These are phyloP conservation scores for Cryptococcus jaspeensis DNA, from an alignment of 1,284 basidiomycete species.

Conservation along the genomic window DNA sequence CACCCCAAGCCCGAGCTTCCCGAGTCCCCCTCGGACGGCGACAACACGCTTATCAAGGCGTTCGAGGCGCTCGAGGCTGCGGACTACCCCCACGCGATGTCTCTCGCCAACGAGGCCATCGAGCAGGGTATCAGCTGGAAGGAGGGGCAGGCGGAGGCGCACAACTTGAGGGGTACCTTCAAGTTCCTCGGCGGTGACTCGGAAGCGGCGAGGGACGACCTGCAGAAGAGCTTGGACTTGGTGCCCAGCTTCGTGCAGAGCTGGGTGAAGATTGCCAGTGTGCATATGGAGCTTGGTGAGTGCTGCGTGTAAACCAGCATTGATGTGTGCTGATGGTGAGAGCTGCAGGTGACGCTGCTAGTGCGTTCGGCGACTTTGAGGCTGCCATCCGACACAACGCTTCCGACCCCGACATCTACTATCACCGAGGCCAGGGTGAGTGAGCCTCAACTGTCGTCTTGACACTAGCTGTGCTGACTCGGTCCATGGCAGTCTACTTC, in stretches of 20 bases:
- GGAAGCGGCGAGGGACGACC: slow-evolving; percentile 77
- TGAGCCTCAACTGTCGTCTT: slow-evolving; percentile 4
- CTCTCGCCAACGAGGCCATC: slow-evolving; percentile 79
- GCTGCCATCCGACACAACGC: slow-evolving; percentile 79
- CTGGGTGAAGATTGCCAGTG: slow-evolving; percentile 95
- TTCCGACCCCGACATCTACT: slow-evolving; percentile 93
- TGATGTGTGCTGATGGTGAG: not conserved
- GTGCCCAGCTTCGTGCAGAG: slow-evolving; percentile 79
- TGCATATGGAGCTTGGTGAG: slow-evolving; percentile 89
- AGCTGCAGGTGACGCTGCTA: slow-evolving; percentile 58
- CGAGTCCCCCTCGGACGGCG: slow-evolving; percentile 72
- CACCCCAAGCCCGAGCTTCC: slow-evolving; percentile 72
- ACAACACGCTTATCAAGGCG: slow-evolving; percentile 77
- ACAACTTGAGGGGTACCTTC: slow-evolving; percentile 94
- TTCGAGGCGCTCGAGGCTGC: slow-evolving; percentile 79
- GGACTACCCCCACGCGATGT: slow-evolving; percentile 82
- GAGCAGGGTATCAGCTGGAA: slow-evolving; percentile 82
- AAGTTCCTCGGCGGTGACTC: slow-evolving; percentile 92
- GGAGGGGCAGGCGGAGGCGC: slow-evolving; percentile 75
- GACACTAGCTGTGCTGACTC: not conserved
- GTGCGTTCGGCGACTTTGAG: slow-evolving; percentile 89
- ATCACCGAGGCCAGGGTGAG: slow-evolving; percentile 93
- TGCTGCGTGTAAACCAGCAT: slow-evolving; percentile 4
- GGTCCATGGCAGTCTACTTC: slow-evolving; percentile 69
- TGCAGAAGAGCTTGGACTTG: slow-evolving; percentile 74